Evolutionary conservation across 2,329 filamentous ascomycete genomes (phyloP), one percentile per base, ranked within the genome.

Genomic region (Mycocentrospora acerina): DNA sequence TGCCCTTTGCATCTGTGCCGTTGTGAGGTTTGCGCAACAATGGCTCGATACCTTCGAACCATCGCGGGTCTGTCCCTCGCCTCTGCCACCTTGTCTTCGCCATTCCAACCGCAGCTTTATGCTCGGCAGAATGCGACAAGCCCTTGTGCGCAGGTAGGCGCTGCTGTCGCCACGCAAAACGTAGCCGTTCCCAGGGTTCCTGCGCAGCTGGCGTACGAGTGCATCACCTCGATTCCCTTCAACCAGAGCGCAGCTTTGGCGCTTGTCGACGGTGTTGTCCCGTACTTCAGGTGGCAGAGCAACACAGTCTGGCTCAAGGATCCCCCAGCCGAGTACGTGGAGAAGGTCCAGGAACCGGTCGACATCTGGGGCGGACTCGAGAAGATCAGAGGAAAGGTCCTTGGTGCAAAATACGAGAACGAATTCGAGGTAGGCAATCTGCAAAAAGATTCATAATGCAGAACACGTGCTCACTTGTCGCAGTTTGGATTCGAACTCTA

Each of bases 231-330:
- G 13, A 67, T 73, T 4, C 71, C 72, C 2, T 68, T 74, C 52
- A 74, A 74, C 48, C 62, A 66, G 35, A 66, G 60, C 24, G 63
- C 60, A 15, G 69, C 67, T 36, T 53, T 68, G 30, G 65, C 58
- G 13, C 53, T 74, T 24, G 45, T 75, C 18, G 66, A 72, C 13
- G 64, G 66, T 6, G 60, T 75, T n/a, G 59, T 61, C 12, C 71
- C 72, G 2, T 75, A 73, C 46, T 57, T 74, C 28, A 54, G 62
- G 22, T 75, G 71, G 71, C 72, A 75, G 45, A 71, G 69, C 7
- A 74, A 63, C 12, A 65, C 69, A 6, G 62, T 60, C 8, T 73
- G 67, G 47, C 51, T 75, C 24, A 71, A 72, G 40, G 58, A 74
- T 17, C 72, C 72, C 2, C 72, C 72, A 6, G 51, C 48, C 12